Percentiles rank a stretch among this genome's conserved stretches.
Conservation (phyloP, 2,329 filamentous ascomycete genomes). For the Penicillium concentricum region DNA sequence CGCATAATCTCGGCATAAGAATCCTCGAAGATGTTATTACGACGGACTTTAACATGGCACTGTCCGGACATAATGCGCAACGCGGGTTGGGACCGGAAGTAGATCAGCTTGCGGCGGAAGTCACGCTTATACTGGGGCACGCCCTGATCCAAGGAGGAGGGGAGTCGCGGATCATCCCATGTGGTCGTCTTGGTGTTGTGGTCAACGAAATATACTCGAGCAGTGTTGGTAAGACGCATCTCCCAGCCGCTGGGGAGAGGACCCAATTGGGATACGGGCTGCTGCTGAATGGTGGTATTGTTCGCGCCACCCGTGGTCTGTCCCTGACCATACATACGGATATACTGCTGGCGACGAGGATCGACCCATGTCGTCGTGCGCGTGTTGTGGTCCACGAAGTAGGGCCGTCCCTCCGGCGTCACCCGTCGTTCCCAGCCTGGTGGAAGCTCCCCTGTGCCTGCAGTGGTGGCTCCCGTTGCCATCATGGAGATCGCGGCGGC, state of each 20-base stretch:
- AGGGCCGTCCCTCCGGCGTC: constrained; percentile 90
- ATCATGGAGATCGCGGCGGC: constrained; percentile 75
- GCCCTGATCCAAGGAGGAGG: constrained; percentile 94
- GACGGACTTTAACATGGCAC: constrained; percentile 95
- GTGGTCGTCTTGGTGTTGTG: constrained; percentile 99
- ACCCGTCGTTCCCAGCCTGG: constrained; percentile 95
- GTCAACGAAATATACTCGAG: constrained; percentile 96
- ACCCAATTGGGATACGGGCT: constrained; percentile 94
- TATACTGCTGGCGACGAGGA: constrained; percentile 94
- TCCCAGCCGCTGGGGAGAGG: constrained; percentile 97
- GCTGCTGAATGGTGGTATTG: constrained; percentile 88
- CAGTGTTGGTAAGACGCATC: constrained; percentile 98
- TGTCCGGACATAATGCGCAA: constrained; percentile 93
- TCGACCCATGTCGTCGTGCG: constrained; percentile 98
- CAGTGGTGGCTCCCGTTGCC: constrained; percentile 90
- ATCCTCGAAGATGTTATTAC: constrained; percentile 97
- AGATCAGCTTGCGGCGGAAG: constrained; percentile 95
- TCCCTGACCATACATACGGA: constrained; percentile 87
- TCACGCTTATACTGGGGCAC: constrained; percentile 99
- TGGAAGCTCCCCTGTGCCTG: constrained; percentile 90
- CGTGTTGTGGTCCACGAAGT: constrained; percentile 98
- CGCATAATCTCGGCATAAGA: constrained; percentile 98
- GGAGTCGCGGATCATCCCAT: constrained; percentile 94
- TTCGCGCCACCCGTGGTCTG: constrained; percentile 62
- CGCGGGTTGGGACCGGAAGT: constrained; percentile 97